Evolutionary conservation across 1,284 basidiomycete genomes (phyloP).

Genomic region (Gomphus bonarii): DNA sequence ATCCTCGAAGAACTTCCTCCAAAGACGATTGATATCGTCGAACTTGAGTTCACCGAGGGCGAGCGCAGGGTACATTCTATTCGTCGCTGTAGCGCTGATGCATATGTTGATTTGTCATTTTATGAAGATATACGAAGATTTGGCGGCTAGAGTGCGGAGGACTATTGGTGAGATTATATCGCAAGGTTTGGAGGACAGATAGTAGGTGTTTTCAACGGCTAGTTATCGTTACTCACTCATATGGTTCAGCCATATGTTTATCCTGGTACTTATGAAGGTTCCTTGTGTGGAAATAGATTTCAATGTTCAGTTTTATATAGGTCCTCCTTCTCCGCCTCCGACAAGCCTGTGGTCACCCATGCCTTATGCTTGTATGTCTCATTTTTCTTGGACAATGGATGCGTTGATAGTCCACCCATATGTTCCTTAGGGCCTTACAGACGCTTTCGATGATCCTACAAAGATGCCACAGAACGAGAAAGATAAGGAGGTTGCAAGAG

Average conservation of each 20-base stretch:
- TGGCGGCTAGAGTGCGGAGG: slow-evolving; percentile 44
- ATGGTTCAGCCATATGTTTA: slow-evolving; percentile 31
- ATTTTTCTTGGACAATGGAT: background rate
- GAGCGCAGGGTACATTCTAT: slow-evolving; percentile 40
- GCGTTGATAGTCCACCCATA: background rate
- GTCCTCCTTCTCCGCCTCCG: slow-evolving; percentile 59
- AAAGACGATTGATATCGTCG: slow-evolving; percentile 48
- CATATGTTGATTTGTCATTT: background rate
- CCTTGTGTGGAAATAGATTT: background rate
- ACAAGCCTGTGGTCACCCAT: slow-evolving; percentile 56
- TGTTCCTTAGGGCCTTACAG: slow-evolving; percentile 18
- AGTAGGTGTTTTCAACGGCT: slow-evolving; percentile 30
- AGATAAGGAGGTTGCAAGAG: slow-evolving; percentile 46
- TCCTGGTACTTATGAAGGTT: slow-evolving; percentile 28
- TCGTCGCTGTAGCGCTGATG: too few relatives aligned
- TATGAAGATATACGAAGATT: slow-evolving; percentile 45
- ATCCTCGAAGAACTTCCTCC: slow-evolving; percentile 42
- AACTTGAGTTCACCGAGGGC: slow-evolving; percentile 47
- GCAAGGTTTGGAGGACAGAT: slow-evolving; percentile 45
- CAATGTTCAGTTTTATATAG: slow-evolving; percentile 18
- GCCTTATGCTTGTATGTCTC: slow-evolving; percentile 44
- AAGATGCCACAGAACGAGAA: slow-evolving; percentile 34
- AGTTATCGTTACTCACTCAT: background rate
- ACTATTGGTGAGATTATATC: slow-evolving; percentile 47
- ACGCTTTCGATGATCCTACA: slow-evolving; percentile 37